A percentile compares a stretch with the other conserved stretches of the same genome.
These are phyloP conservation scores for Leptographium galeiforme DNA, from an alignment of 2,329 filamentous ascomycete species.

Conservation along the genomic window DNA sequence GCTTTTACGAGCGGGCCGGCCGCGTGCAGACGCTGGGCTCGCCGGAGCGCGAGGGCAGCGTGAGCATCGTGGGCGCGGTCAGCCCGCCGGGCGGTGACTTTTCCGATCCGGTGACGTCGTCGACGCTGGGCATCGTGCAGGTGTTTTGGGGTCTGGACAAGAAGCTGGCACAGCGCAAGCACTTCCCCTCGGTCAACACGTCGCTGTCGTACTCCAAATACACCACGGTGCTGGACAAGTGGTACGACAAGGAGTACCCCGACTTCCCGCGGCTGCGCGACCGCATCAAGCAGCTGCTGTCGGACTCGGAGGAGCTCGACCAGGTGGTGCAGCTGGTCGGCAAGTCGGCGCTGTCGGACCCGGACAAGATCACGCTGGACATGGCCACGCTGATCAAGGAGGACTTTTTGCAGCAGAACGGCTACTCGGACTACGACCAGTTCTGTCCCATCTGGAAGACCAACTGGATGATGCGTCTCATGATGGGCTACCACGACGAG, in stretches of 20 bases:
- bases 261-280: conserved; percentile 90
- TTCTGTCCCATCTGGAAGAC: conserved; percentile 99
- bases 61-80: conserved; percentile 95
- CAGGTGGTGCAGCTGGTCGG: conserved; percentile 97
- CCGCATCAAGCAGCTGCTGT: conserved; percentile 83
- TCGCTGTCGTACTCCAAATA: conserved; percentile 94
- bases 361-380: conserved; percentile 96
- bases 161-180: conserved; percentile 97
- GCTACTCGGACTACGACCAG: conserved; percentile 97
- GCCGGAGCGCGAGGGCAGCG: conserved; percentile 77
- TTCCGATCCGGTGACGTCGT: conserved; percentile 90
- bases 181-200: conserved; percentile 98
- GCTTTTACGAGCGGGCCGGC: conserved; percentile 97
- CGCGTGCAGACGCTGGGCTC: conserved; percentile 76
- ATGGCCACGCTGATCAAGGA: conserved; percentile 89
- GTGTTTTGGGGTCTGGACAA: conserved; percentile 99
- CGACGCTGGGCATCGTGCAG: conserved; percentile 92
- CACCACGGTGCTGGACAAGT: conserved; percentile 74
- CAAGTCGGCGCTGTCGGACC: conserved; percentile 89
- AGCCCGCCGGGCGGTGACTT: conserved; percentile 97
- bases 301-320: conserved; percentile 92
- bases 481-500: conserved; percentile 97
- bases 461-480: conserved; percentile 99
- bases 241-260: conserved; percentile 84
- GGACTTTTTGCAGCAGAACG: conserved; percentile 97